Evolutionary conservation across 352 stramenopile genomes (phyloP), one percentile per base, ranked within the genome.

Genomic region (Pythium chondricola): DNA sequence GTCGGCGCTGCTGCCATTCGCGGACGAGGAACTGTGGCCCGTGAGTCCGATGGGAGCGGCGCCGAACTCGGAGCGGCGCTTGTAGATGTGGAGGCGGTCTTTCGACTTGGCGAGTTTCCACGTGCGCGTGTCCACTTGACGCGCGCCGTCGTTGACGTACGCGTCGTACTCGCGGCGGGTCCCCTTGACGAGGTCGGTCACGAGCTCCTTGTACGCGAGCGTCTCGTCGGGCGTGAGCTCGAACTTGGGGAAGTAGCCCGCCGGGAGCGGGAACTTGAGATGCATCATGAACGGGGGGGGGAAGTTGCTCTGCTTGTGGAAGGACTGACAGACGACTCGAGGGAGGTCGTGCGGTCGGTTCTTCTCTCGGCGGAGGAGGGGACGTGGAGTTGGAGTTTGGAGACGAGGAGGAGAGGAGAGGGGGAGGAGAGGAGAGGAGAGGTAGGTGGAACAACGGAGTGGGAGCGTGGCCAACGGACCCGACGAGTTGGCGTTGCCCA

Each of bases 101-200:
- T 88, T 88, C 29, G 72, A 74, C 55, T 83, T 83, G 48, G 65
- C 58, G 48, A 81, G 64, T 43, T 85, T 88, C 75, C 75, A 88
- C 50, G 55, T 77, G 56, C 72, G 69, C 25, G 53, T 47, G 52
- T 88, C 73, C 25, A 88, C 74, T 39, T 67, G 56, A 46, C 75
- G 77, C 53, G 71, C 65, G 31, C 71, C 67, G 18, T 84, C 63
- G 13, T 63, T 64, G 24, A 84, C 54, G 59, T 82, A 85, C 45
- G 66, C 60, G 21, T 77, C 63, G 31, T 83, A 61, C 47, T 85
- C 71, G 24, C 62, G 52, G 8, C 71, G 75, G 33, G 76, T 85
- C 44, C 85, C 71, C 20, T 70, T 69, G 24, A 88, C 69, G 48
- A 88, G 76, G n/a, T 80, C 74, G 36, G 51, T 76, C 49, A 76